Percentiles rank a stretch among this genome's conserved stretches.
Evolutionary conservation across 306 rosid species (phyloP).

Genomic region (Dicorynia guianensis): DNA sequence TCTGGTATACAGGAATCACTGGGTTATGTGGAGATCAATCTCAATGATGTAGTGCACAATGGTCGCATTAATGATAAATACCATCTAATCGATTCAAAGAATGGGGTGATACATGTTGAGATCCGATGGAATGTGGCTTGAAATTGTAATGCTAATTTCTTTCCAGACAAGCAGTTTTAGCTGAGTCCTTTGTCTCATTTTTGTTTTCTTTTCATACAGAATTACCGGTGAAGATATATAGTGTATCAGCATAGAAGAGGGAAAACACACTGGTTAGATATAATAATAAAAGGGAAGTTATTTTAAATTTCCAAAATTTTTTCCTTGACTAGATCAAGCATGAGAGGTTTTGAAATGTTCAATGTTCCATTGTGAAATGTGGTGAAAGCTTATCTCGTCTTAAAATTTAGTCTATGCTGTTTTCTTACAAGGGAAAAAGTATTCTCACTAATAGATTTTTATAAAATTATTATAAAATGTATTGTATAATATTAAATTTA

Average conservation of each 20-base stretch:
- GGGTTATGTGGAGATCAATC: conserved; percentile 85
- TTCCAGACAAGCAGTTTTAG: not conserved
- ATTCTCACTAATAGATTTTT: too few relatives aligned
- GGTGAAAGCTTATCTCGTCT: too few relatives aligned
- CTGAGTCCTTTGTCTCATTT: not conserved
- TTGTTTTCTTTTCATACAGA: conserved; percentile 4
- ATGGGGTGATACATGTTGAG: conserved; percentile 78
- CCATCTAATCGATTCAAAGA: conserved; percentile 75
- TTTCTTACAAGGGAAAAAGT: too few relatives aligned
- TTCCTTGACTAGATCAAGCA: too few relatives aligned
- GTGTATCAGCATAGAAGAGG: not conserved
- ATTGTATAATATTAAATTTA: too few relatives aligned
- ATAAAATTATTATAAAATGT: too few relatives aligned
- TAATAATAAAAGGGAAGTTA: too few relatives aligned
- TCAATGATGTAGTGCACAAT: conserved; percentile 73
- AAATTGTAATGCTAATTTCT: conserved; percentile 20
- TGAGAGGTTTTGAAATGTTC: too few relatives aligned
- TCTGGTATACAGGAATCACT: conserved; percentile 63
- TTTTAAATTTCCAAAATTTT: too few relatives aligned
- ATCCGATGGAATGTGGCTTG: conserved; percentile 72
- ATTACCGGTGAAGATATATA: not conserved
- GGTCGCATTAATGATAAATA: conserved; percentile 81
- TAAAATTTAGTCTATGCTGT: too few relatives aligned
- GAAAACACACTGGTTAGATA: not conserved
- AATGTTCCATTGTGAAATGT: too few relatives aligned